Conservation (phyloP, 148 eudicot genomes). For the Vaccinium vitisidaea region DNA sequence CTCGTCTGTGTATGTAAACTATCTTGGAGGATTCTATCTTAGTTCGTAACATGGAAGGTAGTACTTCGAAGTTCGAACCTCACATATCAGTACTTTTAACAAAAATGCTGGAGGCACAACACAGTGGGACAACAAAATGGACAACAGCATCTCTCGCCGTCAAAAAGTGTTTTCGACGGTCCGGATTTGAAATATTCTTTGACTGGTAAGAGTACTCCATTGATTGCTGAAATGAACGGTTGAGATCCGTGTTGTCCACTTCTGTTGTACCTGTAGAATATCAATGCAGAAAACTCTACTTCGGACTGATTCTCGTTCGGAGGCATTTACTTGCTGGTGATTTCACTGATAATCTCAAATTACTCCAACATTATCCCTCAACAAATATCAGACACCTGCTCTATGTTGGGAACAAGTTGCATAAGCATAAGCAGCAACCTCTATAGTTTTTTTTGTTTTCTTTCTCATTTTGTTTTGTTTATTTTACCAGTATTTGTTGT, state of each 20-base stretch:
- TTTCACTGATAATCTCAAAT: conserved; percentile 90
- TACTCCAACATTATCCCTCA: conserved; percentile 86
- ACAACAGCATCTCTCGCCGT: no score
- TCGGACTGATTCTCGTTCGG: conserved; percentile 72
- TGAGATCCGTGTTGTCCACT: no score
- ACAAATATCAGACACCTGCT: conserved; percentile 85
- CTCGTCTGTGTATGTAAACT: neutral
- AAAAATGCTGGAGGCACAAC: no score
- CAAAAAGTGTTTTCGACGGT: no score
- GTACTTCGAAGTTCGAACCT: neutral
- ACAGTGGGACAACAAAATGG: no score
- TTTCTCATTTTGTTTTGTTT: neutral
- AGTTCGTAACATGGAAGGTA: neutral
- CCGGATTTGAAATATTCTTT: no score
- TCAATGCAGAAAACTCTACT: conserved; percentile 74
- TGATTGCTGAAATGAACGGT: no score
- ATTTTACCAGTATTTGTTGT: neutral
- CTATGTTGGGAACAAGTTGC: conserved; percentile 86
- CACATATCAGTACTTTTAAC: neutral
- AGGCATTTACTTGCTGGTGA: conserved; percentile 96
- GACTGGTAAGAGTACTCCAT: no score
- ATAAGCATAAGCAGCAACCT: conserved; percentile 55
- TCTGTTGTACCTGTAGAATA: no score
- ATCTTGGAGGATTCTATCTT: neutral
- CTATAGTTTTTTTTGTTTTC: conserved; percentile 23